Percentiles rank a stretch among this genome's conserved stretches.
Evolutionary conservation across 2,329 filamentous ascomycete genomes (phyloP).

Genomic region (Xylaria sp.): DNA sequence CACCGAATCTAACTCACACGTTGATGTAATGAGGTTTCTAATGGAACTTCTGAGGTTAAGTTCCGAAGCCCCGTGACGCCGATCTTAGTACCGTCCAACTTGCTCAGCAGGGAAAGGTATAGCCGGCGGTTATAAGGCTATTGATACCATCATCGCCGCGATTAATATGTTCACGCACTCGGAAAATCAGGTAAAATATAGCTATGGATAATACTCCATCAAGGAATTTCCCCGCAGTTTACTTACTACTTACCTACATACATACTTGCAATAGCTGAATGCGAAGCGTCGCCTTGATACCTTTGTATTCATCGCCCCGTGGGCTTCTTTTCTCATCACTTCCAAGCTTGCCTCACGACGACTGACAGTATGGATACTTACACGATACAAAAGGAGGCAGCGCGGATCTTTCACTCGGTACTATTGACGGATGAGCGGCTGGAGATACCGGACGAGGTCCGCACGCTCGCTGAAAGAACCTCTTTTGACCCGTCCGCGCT

Average conservation of each 20-base stretch:
- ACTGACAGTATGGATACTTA: slow-evolving; percentile 34
- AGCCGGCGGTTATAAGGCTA: slow-evolving; percentile 27
- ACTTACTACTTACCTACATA: not conserved
- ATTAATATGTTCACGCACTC: slow-evolving; percentile 3
- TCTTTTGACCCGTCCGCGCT: slow-evolving; percentile 43
- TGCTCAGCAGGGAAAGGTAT: not conserved
- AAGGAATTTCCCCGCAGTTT: slow-evolving; percentile 19
- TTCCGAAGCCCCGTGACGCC: too few species aligned
- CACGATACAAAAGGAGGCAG: slow-evolving; percentile 47
- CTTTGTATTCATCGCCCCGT: not conserved
- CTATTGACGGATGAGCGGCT: slow-evolving; percentile 44
- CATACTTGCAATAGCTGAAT: not conserved
- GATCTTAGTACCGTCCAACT: too few species aligned
- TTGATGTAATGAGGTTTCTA: not conserved
- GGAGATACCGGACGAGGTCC: slow-evolving; percentile 42
- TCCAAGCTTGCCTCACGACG: not conserved
- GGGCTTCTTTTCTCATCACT: not conserved
- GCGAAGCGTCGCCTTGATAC: not conserved
- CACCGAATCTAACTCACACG: not conserved
- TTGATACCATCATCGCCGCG: not conserved
- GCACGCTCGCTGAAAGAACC: slow-evolving; percentile 38
- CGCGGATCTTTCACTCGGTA: slow-evolving; percentile 44
- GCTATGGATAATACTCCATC: slow-evolving; percentile 20
- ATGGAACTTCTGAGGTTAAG: not conserved
- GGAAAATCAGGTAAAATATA: not conserved